A percentile compares a stretch with the other conserved stretches of the same genome.
These are phyloP conservation scores for Euphorbia tirucalli DNA, from an alignment of 345 rosid genomes.

Conservation along the genomic window DNA sequence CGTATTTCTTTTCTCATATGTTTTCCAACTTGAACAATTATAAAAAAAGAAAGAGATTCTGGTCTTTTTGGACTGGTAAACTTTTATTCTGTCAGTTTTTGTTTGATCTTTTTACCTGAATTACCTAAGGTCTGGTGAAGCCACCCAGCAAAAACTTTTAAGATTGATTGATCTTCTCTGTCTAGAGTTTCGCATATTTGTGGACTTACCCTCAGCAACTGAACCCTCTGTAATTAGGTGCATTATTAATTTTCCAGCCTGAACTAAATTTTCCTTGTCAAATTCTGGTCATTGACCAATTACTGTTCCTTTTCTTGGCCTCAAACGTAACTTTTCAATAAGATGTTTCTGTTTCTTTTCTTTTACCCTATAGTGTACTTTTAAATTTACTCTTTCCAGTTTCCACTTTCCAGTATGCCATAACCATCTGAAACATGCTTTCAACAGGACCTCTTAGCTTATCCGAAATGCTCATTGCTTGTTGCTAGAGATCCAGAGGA, in stretches of 20 bases:
- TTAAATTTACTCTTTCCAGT: not conserved
- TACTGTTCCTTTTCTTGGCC: not conserved
- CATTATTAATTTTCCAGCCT: not conserved
- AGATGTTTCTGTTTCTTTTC: not conserved
- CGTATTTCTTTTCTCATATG: not conserved
- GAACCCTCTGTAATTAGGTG: not conserved
- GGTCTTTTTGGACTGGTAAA: not conserved
- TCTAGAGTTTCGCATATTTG: not conserved
- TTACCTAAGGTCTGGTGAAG: not conserved
- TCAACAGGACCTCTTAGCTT: conserved; percentile 71
- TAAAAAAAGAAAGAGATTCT: not conserved
- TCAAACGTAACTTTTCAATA: not conserved
- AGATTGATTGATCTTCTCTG: conserved; percentile 6
- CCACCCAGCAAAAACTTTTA: not conserved
- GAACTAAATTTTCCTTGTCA: not conserved
- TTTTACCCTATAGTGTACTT: conserved; percentile 1
- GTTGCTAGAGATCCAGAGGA: conserved; percentile 85
- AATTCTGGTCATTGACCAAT: not conserved
- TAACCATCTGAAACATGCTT: conserved; percentile 21
- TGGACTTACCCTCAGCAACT: not conserved
- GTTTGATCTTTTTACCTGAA: not conserved
- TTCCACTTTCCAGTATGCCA: not conserved
- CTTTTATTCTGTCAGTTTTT: not conserved
- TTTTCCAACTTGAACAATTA: not conserved
- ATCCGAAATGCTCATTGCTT: conserved; percentile 85